phyloP scores from a whole-genome alignment of 257 asterid genomes.

The Mentha longifolia region DNA sequence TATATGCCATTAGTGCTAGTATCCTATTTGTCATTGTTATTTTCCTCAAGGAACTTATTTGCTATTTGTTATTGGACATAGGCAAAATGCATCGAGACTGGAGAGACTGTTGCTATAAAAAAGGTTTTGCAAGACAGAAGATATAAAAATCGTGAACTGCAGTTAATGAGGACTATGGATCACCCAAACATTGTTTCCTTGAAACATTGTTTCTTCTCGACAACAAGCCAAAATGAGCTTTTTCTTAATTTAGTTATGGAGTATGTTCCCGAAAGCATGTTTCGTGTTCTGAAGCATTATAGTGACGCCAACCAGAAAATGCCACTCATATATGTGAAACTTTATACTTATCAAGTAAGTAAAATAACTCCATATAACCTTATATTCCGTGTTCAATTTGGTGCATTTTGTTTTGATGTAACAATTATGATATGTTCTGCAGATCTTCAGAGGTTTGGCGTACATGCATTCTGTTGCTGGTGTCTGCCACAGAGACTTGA shows the following conservation, averaged over 20 bases:
- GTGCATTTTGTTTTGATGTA: conserved; percentile 21
- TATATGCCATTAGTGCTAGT: conserved; percentile 9
- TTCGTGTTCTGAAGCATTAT: conserved; percentile 72
- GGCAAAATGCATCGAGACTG: conserved; percentile 98
- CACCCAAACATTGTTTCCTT: conserved; percentile 91
- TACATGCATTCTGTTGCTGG: conserved; percentile 95
- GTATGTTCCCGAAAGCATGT: conserved; percentile 88
- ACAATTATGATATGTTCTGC: conserved; percentile 32
- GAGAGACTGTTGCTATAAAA: conserved; percentile 95
- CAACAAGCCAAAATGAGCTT: conserved; percentile 82
- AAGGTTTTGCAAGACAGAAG: conserved; percentile 94
- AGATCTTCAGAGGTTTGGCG: conserved; percentile 96
- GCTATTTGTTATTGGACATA: conserved; percentile 33
- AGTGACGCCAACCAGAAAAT: conserved; percentile 77
- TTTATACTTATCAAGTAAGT: conserved; percentile 87
- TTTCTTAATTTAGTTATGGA: conserved; percentile 96
- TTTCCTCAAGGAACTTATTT: conserved; percentile 16
- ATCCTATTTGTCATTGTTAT: not conserved
- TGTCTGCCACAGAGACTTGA: conserved; percentile 94
- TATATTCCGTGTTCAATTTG: not conserved
- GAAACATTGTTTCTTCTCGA: conserved; percentile 92
- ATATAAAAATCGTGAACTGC: conserved; percentile 94
- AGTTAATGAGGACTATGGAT: conserved; percentile 92
- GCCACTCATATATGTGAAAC: conserved; percentile 94
- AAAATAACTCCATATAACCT: conserved; percentile 14